Conservation (phyloP, 306 rosid genomes). For the Delonix regia region DNA sequence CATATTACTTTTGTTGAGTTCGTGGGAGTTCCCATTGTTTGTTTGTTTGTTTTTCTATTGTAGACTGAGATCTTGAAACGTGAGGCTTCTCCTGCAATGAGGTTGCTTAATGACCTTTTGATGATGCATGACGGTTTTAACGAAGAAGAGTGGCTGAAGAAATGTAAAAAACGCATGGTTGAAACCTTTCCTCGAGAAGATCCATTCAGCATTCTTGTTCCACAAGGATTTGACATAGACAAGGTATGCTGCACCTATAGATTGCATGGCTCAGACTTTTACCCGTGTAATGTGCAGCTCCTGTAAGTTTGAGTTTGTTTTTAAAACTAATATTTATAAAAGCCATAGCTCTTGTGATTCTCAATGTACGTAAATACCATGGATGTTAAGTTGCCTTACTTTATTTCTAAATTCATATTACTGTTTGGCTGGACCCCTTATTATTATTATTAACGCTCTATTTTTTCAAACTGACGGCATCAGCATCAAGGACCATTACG, state of each 20-base stretch:
- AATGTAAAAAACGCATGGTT: conserved; percentile 71
- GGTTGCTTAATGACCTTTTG: conserved; percentile 89
- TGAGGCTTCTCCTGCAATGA: conserved; percentile 92
- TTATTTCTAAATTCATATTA: neutral
- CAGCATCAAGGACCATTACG: conserved; percentile 80
- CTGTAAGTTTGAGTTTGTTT: neutral
- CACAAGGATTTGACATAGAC: conserved; percentile 84
- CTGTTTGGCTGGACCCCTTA: neutral
- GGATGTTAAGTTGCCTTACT: conserved; percentile 1
- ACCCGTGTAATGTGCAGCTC: neutral
- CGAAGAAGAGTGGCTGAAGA: conserved; percentile 76
- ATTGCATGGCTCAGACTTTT: conserved; percentile 22
- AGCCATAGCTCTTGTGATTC: neutral
- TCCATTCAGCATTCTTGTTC: conserved; percentile 91
- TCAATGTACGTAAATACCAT: neutral
- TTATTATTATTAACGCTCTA: neutral
- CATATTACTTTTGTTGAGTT: conserved; percentile 18
- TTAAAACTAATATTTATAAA: neutral
- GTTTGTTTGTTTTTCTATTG: conserved; percentile 29
- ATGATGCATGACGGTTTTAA: conserved; percentile 75
- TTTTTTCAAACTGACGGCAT: conserved; percentile 25
- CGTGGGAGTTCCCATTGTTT: neutral
- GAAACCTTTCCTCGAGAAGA: conserved; percentile 86
- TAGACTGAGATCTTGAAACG: conserved; percentile 89
- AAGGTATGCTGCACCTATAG: conserved; percentile 54